Evolutionary conservation across 768 basidiomycete species (phyloP).

Genomic region (Dacryopinax spathularia): DNA sequence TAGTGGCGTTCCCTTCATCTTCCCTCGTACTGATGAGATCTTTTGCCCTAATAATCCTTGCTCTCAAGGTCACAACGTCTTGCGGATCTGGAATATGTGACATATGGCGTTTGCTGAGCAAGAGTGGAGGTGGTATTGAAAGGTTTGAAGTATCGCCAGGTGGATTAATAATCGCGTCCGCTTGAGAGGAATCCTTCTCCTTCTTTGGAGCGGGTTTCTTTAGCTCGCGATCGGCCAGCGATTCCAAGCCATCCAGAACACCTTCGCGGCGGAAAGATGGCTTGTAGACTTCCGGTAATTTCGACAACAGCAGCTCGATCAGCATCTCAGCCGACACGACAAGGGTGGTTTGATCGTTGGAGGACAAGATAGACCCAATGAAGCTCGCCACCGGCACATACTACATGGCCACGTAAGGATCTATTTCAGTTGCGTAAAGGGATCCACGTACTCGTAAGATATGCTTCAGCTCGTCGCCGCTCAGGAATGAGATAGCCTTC

Average conservation of each 20-base stretch:
- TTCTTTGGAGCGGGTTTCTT: constrained; percentile 37
- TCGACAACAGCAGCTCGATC: constrained; percentile 76
- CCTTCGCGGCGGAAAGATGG: constrained; percentile 88
- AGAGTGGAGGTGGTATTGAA: constrained; percentile 18
- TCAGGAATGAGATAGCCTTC: constrained; percentile 83
- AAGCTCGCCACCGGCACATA: constrained; percentile 91
- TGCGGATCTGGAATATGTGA: constrained; percentile 64
- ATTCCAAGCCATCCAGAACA: constrained; percentile 87
- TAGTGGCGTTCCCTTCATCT: constrained; percentile 44
- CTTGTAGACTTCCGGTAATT: constrained; percentile 71
- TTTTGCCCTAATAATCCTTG: constrained; percentile 76
- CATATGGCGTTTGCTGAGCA: constrained; percentile 42
- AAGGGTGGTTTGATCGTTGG: constrained; percentile 74
- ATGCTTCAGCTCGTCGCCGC: constrained; percentile 54
- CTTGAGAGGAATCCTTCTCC: constrained; percentile 23
- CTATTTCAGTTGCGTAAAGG: neutral
- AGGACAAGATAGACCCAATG: constrained; percentile 83
- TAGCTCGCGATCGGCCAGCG: constrained; percentile 50
- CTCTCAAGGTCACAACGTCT: constrained; percentile 85
- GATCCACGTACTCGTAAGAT: constrained; percentile 55
- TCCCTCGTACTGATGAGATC: constrained; percentile 45
- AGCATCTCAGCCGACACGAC: constrained; percentile 84
- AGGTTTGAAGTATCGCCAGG: constrained; percentile 25
- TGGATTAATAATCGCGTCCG: constrained; percentile 27
- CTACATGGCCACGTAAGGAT: constrained; percentile 28